Conservation (phyloP, 306 rosid species). For the Sechiopsis laciniata region DNA sequence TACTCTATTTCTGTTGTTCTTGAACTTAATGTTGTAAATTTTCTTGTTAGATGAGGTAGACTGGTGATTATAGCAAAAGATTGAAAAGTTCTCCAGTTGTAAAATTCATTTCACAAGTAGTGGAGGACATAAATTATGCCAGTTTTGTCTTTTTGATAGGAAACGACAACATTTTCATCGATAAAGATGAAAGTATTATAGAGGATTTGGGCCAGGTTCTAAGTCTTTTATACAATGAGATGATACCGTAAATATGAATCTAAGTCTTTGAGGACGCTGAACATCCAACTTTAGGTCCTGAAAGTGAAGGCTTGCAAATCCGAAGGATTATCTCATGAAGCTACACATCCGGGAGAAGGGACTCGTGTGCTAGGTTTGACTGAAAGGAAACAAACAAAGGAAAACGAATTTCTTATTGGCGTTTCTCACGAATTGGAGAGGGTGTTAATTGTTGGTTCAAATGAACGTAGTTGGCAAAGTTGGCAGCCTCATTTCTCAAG, state of each 20-base stretch:
- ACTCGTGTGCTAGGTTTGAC: not conserved
- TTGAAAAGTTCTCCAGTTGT: conserved; percentile 21
- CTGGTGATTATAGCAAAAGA: conserved; percentile 26
- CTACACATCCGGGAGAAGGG: no score
- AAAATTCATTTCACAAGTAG: conserved; percentile 12
- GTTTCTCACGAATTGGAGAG: conserved; percentile 25
- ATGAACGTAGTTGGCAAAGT: conserved; percentile 92
- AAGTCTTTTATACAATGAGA: no score
- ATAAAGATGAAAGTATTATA: no score
- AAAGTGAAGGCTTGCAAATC: no score
- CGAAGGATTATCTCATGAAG: no score
- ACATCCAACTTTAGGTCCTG: no score
- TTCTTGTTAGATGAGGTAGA: conserved; percentile 14
- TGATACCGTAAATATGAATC: no score
- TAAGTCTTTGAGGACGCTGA: no score
- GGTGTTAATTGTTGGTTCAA: conserved; percentile 28
- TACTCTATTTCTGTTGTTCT: not conserved
- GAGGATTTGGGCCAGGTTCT: no score
- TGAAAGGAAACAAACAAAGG: conserved; percentile 28
- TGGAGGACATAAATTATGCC: conserved; percentile 29
- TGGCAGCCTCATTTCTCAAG: conserved; percentile 77
- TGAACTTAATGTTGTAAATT: not conserved
- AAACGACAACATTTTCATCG: no score
- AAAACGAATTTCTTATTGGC: conserved; percentile 22
- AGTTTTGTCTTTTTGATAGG: no score